Evolutionary conservation across 305 asterid species (phyloP).

Genomic region (Fraxinus paxiana): DNA sequence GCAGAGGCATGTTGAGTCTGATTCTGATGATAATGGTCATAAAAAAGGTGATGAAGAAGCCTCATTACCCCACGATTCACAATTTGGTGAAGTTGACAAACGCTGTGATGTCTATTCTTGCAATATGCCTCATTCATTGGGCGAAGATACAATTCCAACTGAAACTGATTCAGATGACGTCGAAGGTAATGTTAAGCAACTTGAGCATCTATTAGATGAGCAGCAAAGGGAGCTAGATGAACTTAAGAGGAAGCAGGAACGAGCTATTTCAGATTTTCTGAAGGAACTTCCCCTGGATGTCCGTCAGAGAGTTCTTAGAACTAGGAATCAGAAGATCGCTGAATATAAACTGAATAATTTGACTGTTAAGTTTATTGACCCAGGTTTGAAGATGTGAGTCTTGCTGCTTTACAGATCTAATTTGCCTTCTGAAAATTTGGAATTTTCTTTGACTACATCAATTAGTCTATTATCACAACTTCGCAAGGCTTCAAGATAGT

Average conservation of each 20-base stretch:
- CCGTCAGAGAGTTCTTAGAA: slow-evolving; percentile 39
- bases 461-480: slow-evolving; percentile 16
- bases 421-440: slow-evolving; percentile 15
- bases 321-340: slow-evolving; percentile 43
- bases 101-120: not conserved
- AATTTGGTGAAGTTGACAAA: not conserved
- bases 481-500: slow-evolving; percentile 35
- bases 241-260: slow-evolving; percentile 63
- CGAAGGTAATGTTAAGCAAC: slow-evolving; percentile 41
- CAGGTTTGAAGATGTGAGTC: slow-evolving; percentile 38
- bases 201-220: slow-evolving; percentile 58
- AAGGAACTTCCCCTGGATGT: slow-evolving; percentile 61
- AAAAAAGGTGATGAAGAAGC: slow-evolving; percentile 12
- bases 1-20: slow-evolving; percentile 27
- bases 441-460: slow-evolving; percentile 29
- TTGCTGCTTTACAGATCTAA: slow-evolving; percentile 24
- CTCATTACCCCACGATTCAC: not conserved
- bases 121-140: slow-evolving; percentile 21
- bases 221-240: slow-evolving; percentile 68
- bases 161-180: slow-evolving; percentile 34
- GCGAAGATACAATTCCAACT: slow-evolving; percentile 21
- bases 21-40: slow-evolving; percentile 23
- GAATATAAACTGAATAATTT: slow-evolving; percentile 27
- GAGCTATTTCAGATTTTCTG: slow-evolving; percentile 45
- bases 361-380: slow-evolving; percentile 26